Conservation (phyloP, 225 moss, liverwort and hornwort species). For the Pseudisothecium myosuroides region DNA sequence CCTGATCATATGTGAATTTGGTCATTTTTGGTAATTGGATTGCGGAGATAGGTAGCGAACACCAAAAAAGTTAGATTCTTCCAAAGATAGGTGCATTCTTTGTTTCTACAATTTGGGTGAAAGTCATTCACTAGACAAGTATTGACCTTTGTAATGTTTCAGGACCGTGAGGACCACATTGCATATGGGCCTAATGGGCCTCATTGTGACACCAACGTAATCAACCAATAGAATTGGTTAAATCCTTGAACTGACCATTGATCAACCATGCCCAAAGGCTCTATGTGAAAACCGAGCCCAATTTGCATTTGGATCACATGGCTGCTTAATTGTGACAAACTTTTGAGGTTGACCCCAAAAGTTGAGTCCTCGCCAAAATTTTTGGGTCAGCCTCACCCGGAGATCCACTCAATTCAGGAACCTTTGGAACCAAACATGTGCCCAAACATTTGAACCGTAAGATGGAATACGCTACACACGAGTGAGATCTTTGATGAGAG, state of each 20-base stretch:
- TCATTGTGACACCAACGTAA: background rate
- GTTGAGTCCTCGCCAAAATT: background rate
- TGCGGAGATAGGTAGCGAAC: background rate
- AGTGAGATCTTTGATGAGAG: background rate
- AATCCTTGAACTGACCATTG: background rate
- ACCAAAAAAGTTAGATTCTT: background rate
- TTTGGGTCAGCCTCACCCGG: background rate
- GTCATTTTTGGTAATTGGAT: background rate
- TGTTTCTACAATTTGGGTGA: background rate
- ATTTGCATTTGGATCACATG: background rate
- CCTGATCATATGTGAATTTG: background rate
- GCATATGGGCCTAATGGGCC: too few species aligned
- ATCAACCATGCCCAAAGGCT: background rate
- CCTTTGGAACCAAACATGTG: background rate
- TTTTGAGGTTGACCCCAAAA: background rate
- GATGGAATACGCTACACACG: background rate
- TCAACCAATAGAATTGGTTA: too few species aligned
- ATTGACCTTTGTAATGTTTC: background rate
- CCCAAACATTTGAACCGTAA: background rate
- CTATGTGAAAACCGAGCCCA: background rate
- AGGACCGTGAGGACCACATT: background rate
- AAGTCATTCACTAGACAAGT: background rate
- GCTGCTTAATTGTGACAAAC: background rate
- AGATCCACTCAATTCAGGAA: background rate
- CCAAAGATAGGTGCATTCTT: too few species aligned